phyloP scores from a whole-genome alignment of 805 yeast genomes.

The Saccharomyces eubayanus region DNA sequence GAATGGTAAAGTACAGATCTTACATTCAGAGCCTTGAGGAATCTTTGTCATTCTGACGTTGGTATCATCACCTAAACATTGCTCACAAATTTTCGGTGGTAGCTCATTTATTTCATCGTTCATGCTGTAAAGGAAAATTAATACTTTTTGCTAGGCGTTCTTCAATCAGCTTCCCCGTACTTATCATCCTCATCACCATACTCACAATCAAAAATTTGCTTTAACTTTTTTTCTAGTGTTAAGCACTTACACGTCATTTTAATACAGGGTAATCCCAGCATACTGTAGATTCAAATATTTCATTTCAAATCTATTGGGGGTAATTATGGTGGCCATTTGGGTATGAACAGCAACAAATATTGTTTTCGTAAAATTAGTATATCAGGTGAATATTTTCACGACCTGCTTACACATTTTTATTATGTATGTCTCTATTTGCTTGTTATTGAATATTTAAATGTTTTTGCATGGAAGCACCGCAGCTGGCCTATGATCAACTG shows the following conservation, averaged over 20 bases:
- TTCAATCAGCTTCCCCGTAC: not conserved
- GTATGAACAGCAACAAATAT: too few relatives aligned
- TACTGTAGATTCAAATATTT: too few relatives aligned
- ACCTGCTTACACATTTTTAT: not conserved
- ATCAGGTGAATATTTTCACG: not conserved
- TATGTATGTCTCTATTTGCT: not conserved
- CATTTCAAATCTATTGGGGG: too few relatives aligned
- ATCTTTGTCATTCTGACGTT: slow-evolving; percentile 57
- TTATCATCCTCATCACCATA: not conserved
- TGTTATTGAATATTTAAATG: not conserved
- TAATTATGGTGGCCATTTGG: too few relatives aligned
- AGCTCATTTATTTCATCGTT: slow-evolving; percentile 3
- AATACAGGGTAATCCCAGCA: not conserved
- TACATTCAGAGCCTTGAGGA: slow-evolving; percentile 69
- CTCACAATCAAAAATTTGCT: not conserved
- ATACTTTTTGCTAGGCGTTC: not conserved
- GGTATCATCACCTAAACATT: slow-evolving; percentile 50
- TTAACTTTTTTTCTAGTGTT: not conserved
- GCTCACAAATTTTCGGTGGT: slow-evolving; percentile 62
- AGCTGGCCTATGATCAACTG: not conserved
- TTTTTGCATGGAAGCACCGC: not conserved
- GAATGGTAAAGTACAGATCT: slow-evolving; percentile 77
- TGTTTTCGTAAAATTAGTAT: too few relatives aligned
- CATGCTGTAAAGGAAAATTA: not conserved
- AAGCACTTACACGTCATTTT: not conserved